Conservation (phyloP, 208 protist species). For the Trypanosoma cruzi region DNA sequence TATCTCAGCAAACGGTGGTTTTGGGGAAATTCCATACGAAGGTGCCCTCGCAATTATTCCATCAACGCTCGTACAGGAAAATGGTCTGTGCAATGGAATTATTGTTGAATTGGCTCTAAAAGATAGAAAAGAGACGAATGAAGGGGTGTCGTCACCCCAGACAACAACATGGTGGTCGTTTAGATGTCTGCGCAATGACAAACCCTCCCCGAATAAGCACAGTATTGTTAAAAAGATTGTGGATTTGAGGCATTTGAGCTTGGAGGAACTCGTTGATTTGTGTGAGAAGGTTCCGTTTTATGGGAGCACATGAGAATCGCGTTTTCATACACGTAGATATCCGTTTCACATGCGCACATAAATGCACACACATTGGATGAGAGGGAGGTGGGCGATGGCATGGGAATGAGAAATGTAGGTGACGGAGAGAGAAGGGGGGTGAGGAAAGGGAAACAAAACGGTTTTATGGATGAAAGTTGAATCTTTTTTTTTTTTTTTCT, state of each 20-base stretch:
- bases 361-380: slow-evolving; percentile 1
- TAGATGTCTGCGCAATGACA: slow-evolving; percentile 64
- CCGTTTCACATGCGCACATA: not conserved
- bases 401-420: not conserved
- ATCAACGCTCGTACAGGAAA: slow-evolving; percentile 39
- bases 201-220: slow-evolving; percentile 73
- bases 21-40: slow-evolving; percentile 48
- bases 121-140: slow-evolving; percentile 13
- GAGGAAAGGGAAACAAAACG: no score
- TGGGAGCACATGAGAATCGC: not conserved
- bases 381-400: not conserved
- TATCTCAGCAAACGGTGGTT: slow-evolving; percentile 16
- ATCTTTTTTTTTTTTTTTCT: slow-evolving; percentile 7
- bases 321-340: not conserved
- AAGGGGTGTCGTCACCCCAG: not conserved
- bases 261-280: slow-evolving; percentile 54
- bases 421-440: no score
- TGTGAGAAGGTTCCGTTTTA: slow-evolving; percentile 34
- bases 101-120: slow-evolving; percentile 56
- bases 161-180: slow-evolving; percentile 60
- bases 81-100: slow-evolving; percentile 56
- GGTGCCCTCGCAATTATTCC: slow-evolving; percentile 54
- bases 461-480: no score
- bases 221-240: slow-evolving; percentile 73
- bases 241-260: slow-evolving; percentile 66